A percentile compares a stretch with the other conserved stretches of the same genome.
Evolutionary conservation across 176 grass and related monocot species (phyloP).

Genomic region (Rhipidocladum racemiflorum): DNA sequence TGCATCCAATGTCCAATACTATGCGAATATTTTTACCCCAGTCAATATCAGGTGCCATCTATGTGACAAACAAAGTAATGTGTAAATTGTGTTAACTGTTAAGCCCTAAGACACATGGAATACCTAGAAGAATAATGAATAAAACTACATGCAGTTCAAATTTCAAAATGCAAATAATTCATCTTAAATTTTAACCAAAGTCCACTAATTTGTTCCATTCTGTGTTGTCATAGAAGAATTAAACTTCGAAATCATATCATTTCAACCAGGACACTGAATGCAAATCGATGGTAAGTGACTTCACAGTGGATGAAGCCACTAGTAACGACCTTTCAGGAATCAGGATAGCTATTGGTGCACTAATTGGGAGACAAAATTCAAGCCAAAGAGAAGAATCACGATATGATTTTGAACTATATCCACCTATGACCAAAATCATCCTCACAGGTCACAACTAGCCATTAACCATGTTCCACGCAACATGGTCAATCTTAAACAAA

Average conservation of each 20-base stretch:
- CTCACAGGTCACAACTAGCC: background rate
- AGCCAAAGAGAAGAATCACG: background rate
- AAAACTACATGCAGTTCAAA: background rate
- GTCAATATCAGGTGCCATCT: constrained; percentile 96
- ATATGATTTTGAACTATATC: background rate
- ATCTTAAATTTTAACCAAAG: background rate
- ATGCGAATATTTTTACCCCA: constrained; percentile 95
- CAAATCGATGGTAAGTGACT: background rate
- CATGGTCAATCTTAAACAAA: constrained; percentile 17
- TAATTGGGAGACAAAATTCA: background rate
- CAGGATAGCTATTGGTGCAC: background rate
- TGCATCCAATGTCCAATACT: constrained; percentile 77
- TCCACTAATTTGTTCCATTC: background rate
- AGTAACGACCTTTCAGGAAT: constrained; percentile 10
- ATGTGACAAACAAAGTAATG: constrained; percentile 38
- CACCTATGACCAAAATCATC: background rate
- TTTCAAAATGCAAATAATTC: background rate
- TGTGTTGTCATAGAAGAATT: background rate
- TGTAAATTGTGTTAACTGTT: constrained; percentile 14
- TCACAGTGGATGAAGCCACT: background rate
- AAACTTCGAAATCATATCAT: background rate
- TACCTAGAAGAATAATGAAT: background rate
- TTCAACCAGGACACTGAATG: background rate
- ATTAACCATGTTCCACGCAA: background rate
- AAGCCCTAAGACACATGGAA: constrained; percentile 18